These are phyloP conservation scores for Suzukiozyma palmioleophila DNA, from an alignment of 1,139 yeast genomes.

Conservation along the genomic window DNA sequence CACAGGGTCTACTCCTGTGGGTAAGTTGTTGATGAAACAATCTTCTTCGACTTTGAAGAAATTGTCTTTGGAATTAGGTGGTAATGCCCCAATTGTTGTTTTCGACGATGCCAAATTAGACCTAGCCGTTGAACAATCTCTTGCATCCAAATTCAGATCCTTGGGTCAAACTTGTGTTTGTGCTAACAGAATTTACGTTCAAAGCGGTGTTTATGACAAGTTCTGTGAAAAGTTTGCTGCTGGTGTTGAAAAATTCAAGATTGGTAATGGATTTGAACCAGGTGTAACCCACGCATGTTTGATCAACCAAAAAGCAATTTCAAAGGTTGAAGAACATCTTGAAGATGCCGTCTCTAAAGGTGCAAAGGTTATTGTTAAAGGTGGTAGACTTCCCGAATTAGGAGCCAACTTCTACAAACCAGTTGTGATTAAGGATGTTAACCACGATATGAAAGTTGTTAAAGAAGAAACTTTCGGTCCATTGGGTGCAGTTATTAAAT, in stretches of 20 bases:
- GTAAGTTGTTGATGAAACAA: slow-evolving; percentile 47
- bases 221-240: slow-evolving; percentile 33
- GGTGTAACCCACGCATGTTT: slow-evolving; percentile 45
- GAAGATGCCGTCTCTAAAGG: slow-evolving; percentile 41
- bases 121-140: slow-evolving; percentile 45
- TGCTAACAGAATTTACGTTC: slow-evolving; percentile 78
- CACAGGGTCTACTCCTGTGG: slow-evolving; percentile 58
- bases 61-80: slow-evolving; percentile 50
- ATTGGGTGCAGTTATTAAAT: slow-evolving; percentile 38
- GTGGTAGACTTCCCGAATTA: slow-evolving; percentile 35
- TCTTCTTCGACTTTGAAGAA: slow-evolving; percentile 44
- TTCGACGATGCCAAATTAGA: slow-evolving; percentile 48
- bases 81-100: slow-evolving; percentile 48
- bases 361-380: slow-evolving; percentile 37
- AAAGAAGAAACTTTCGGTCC: slow-evolving; percentile 48
- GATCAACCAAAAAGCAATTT: slow-evolving; percentile 36
- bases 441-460: slow-evolving; percentile 35
- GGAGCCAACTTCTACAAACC: slow-evolving; percentile 40
- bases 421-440: slow-evolving; percentile 36
- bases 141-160: slow-evolving; percentile 56
- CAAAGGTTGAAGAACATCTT: slow-evolving; percentile 37
- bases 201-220: slow-evolving; percentile 62
- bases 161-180: slow-evolving; percentile 93
- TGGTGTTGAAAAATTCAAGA: slow-evolving; percentile 29
- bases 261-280: slow-evolving; percentile 41